These are phyloP conservation scores for Lolium perenne DNA, from an alignment of 176 grass and related monocot genomes.

Conservation along the genomic window DNA sequence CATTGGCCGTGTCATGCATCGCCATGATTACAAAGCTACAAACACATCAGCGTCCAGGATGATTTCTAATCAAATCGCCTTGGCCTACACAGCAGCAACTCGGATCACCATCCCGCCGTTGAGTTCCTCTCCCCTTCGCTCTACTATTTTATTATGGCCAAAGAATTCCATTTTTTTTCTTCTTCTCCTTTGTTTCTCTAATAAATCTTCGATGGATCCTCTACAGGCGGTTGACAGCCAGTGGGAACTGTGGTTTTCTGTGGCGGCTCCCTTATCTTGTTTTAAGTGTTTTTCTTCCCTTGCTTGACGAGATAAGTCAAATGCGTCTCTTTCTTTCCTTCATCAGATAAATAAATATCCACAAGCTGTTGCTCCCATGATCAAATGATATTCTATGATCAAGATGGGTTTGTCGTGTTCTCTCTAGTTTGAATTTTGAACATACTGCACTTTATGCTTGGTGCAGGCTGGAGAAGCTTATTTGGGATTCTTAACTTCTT, in stretches of 20 bases:
- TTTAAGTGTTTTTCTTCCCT: neutral
- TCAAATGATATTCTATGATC: no score
- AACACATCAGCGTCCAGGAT: slow-evolving; percentile 33
- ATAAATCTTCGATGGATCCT: neutral
- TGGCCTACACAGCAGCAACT: neutral
- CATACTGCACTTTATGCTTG: neutral
- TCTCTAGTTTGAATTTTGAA: slow-evolving; percentile 22
- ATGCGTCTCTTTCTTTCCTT: neutral
- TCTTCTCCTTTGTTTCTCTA: neutral
- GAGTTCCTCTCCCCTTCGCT: neutral
- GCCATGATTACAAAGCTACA: slow-evolving; percentile 32
- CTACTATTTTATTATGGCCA: neutral
- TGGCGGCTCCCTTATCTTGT: neutral
- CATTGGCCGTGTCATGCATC: slow-evolving; percentile 35
- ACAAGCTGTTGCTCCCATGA: neutral
- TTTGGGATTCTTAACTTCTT: neutral
- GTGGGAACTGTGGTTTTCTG: neutral
- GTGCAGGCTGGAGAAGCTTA: neutral
- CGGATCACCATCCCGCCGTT: slow-evolving; percentile 4
- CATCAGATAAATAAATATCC: neutral
- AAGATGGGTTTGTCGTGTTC: neutral
- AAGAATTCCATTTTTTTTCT: neutral
- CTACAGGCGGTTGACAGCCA: neutral
- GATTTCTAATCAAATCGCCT: neutral
- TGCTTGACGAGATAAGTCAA: neutral